Conservation (phyloP, 1,284 basidiomycete genomes). For the Grifola frondosa region DNA sequence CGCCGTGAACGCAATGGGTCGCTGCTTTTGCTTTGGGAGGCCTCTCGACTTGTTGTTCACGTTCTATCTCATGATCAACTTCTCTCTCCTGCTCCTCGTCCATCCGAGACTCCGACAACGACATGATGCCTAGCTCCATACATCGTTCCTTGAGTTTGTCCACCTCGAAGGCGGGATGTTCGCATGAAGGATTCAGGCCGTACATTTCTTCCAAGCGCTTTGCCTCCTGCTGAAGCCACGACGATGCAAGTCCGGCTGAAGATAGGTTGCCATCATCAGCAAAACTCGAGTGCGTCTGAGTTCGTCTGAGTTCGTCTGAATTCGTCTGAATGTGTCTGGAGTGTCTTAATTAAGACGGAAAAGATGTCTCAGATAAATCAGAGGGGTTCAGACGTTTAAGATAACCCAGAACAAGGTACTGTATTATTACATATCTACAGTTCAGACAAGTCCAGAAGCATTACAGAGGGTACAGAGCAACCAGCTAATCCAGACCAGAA, state of each 20-base stretch:
- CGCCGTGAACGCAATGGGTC: slow-evolving; percentile 1
- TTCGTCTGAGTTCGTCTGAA: too few species aligned
- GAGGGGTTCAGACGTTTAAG: too few species aligned
- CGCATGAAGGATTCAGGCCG: neutral
- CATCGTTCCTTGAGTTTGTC: neutral
- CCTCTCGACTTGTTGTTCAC: slow-evolving; percentile 38
- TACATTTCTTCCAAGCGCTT: slow-evolving; percentile 1
- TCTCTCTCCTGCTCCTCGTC: slow-evolving; percentile 55
- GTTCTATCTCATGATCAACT: slow-evolving; percentile 43
- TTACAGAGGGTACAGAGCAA: too few species aligned
- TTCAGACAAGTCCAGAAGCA: too few species aligned
- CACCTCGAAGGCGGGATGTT: neutral
- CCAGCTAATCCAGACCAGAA: too few species aligned
- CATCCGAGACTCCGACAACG: slow-evolving; percentile 17
- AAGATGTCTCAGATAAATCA: too few species aligned
- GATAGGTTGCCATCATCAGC: neutral
- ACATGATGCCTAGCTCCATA: neutral
- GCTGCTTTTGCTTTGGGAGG: slow-evolving; percentile 30
- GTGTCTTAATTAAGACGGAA: too few species aligned
- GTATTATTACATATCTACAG: too few species aligned
- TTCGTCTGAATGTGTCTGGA: too few species aligned
- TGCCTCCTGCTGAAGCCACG: neutral
- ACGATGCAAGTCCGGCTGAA: neutral
- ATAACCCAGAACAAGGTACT: too few species aligned
- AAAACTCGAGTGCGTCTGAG: too few species aligned